phyloP scores from a whole-genome alignment of 305 asterid genomes.

The Fraxinus platypoda region DNA sequence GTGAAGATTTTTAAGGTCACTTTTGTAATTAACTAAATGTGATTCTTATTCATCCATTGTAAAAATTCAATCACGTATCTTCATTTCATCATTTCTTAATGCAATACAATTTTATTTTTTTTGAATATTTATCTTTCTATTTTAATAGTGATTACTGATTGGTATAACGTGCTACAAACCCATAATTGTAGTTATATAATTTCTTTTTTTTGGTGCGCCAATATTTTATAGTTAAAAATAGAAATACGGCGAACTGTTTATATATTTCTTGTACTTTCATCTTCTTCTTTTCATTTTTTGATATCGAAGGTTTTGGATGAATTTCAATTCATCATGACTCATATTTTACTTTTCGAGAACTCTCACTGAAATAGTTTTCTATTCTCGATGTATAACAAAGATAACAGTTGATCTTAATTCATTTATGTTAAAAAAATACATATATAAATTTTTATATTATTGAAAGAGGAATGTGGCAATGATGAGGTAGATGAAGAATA shows the following conservation, averaged over 20 bases:
- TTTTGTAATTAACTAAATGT: slow-evolving; percentile 24
- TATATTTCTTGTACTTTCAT: neutral
- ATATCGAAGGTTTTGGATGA: neutral
- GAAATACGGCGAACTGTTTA: too few species aligned
- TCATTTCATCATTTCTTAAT: neutral
- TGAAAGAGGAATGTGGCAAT: slow-evolving; percentile 9
- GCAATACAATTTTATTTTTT: neutral
- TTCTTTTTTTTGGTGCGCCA: neutral
- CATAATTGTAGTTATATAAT: neutral
- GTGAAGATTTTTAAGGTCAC: slow-evolving; percentile 18
- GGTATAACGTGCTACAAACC: slow-evolving; percentile 16
- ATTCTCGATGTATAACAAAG: neutral
- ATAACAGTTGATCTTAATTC: too few species aligned
- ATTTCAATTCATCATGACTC: neutral
- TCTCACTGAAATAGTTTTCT: neutral
- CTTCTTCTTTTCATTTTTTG: neutral
- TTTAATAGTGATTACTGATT: neutral
- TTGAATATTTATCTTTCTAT: neutral
- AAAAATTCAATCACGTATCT: neutral
- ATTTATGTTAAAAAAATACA: neutral
- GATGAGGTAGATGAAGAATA: neutral
- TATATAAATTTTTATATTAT: neutral
- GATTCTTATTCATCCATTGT: neutral
- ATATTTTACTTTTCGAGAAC: neutral
- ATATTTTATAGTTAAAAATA: neutral